Evolutionary conservation across 2,329 filamentous ascomycete species (phyloP), one percentile per base, ranked within the genome.

Genomic region (Talaromyces islandicus): DNA sequence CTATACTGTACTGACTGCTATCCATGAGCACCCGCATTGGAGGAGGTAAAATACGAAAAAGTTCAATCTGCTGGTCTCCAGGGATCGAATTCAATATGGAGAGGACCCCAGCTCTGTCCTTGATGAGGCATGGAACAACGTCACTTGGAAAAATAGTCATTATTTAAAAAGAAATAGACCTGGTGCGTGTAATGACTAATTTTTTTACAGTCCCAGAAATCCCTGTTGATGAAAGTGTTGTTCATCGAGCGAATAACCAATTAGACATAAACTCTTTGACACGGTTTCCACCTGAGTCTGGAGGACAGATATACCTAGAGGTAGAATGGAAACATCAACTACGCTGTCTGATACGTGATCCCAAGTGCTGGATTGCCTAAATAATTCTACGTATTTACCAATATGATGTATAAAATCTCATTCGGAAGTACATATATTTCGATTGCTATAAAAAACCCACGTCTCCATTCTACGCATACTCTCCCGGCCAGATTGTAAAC

Each of bases 281-380:
- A 21, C 30, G 52, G 21, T 54, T 54, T 54, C 52, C 52, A 19
- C 52, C 52, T 35, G 52, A 54, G 27, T 54, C 24, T 54, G 52
- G 52, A 38, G 52, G 29, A 9, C 30, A 54, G 29, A 41, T 54
- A n/a, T 54, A 54, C 29, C 24, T 9, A 12, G 52, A 54, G 14
- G 30, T 54, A 17, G 52, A 54, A 54, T 54, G 52, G 52, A 54
- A 54, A n/a, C 30, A 54, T 38, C 27, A 54, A 6, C 41, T 54
- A 38, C 29, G 41, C 29, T 54, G 52, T 24, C 29, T 54, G 29
- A 19, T 54, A 19, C 17, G 52, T 14, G 7, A 7, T 1, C n/a
- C 21, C n/a, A 30, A 30, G 29, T 30, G 29, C 29, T 30, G 29
- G 19, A 46, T 46, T 46, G 41, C n/a, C 14, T 46, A 46, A 3